These are phyloP conservation scores for Cyberlindnera suaveolens DNA, from an alignment of 805 yeast species.

Conservation along the genomic window DNA sequence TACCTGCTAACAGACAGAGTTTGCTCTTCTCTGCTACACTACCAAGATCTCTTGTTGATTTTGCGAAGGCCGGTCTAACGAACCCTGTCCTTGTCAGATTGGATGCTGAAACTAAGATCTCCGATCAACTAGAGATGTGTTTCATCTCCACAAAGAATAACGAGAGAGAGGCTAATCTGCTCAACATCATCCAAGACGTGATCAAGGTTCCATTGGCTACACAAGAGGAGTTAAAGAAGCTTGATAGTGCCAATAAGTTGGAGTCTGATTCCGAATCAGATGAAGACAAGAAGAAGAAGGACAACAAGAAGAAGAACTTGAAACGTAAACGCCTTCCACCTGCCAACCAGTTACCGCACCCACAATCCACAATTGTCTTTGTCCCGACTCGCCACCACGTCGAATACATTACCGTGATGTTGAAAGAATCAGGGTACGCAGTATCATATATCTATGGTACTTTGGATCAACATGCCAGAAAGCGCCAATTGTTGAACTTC, in stretches of 20 bases:
- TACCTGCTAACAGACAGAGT: slow-evolving; percentile 82
- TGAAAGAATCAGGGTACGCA: slow-evolving; percentile 77
- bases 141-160: slow-evolving; percentile 73
- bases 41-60: slow-evolving; percentile 87
- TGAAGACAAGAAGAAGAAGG: slow-evolving; percentile 30
- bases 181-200: slow-evolving; percentile 72
- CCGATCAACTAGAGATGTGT: slow-evolving; percentile 87
- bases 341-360: slow-evolving; percentile 81
- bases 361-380: slow-evolving; percentile 82
- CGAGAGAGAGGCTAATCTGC: slow-evolving; percentile 85
- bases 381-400: slow-evolving; percentile 98
- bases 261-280: slow-evolving; percentile 46
- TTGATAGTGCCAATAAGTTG: slow-evolving; percentile 35
- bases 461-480: slow-evolving; percentile 91
- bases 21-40: slow-evolving; percentile 90
- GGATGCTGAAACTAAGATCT: slow-evolving; percentile 87
- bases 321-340: slow-evolving; percentile 59
- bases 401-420: slow-evolving; percentile 71
- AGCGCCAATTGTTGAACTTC: slow-evolving; percentile 79
- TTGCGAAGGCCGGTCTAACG: slow-evolving; percentile 92
- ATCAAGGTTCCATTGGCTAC: slow-evolving; percentile 81
- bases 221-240: slow-evolving; percentile 52
- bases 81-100: slow-evolving; percentile 90
- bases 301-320: slow-evolving; percentile 29
- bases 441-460: slow-evolving; percentile 91